Percentiles rank a stretch among this genome's conserved stretches.
These are phyloP conservation scores for Populus trichocarpa DNA, from an alignment of 441 rosid genomes.

Conservation along the genomic window DNA sequence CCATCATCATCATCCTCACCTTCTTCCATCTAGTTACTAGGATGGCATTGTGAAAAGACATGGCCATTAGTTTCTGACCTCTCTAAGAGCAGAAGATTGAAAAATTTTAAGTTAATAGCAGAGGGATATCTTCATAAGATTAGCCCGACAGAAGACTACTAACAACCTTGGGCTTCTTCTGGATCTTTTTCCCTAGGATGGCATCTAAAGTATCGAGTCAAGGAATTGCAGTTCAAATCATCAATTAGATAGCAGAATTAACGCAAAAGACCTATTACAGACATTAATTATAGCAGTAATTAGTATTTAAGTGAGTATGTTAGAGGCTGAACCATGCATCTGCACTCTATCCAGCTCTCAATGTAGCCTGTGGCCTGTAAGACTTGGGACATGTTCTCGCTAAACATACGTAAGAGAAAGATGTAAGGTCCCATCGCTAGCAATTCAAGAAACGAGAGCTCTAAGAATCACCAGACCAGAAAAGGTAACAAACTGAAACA, in stretches of 20 bases:
- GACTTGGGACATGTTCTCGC: too few species aligned
- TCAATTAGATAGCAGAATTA: neutral
- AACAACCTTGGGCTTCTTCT: slow-evolving; percentile 45
- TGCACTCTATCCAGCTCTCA: too few species aligned
- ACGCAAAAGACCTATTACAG: too few species aligned
- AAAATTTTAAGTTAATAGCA: slow-evolving; percentile 19
- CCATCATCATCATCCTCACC: slow-evolving; percentile 45
- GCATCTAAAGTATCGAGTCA: slow-evolving; percentile 34
- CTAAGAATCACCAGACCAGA: neutral
- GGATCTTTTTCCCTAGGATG: slow-evolving; percentile 33
- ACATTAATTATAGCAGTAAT: too few species aligned
- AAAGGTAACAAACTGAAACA: slow-evolving; percentile 20
- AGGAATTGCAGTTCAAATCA: slow-evolving; percentile 28
- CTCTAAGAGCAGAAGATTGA: slow-evolving; percentile 34
- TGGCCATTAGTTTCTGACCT: slow-evolving; percentile 37
- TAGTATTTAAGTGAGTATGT: too few species aligned
- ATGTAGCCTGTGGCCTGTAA: too few species aligned
- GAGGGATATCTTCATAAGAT: slow-evolving; percentile 5
- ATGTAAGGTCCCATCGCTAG: neutral
- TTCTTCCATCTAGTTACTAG: slow-evolving; percentile 81
- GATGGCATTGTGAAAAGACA: slow-evolving; percentile 64
- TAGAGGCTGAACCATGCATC: too few species aligned
- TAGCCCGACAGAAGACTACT: slow-evolving; percentile 1
- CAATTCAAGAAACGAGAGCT: neutral
- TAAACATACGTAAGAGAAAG: too few species aligned